A percentile compares a stretch with the other conserved stretches of the same genome.
Conservation (phyloP, 2,329 filamentous ascomycete species). For the Diaporthe humulicola region DNA sequence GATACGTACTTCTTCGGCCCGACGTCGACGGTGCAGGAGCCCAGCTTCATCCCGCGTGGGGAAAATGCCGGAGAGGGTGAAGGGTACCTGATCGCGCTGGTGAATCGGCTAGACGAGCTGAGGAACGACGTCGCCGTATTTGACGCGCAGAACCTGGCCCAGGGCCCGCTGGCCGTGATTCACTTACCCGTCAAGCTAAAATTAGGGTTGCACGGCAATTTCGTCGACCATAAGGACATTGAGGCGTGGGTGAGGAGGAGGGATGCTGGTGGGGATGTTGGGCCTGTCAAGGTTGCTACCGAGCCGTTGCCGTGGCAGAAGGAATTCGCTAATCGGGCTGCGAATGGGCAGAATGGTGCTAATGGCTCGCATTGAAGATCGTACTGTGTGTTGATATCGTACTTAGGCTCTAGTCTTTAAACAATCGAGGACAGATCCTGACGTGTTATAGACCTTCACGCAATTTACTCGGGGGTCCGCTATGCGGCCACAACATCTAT, state of each 20-base stretch:
- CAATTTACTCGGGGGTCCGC: too few relatives aligned
- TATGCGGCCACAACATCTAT: too few relatives aligned
- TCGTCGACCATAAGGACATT: slow-evolving; percentile 57
- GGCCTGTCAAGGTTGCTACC: slow-evolving; percentile 52
- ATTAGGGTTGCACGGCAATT: slow-evolving; percentile 58
- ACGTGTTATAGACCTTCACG: too few relatives aligned
- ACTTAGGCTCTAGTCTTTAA: too few relatives aligned
- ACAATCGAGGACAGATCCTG: too few relatives aligned
- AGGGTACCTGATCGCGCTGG: slow-evolving; percentile 62
- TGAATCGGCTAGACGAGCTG: slow-evolving; percentile 60
- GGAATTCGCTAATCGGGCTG: slow-evolving; percentile 5
- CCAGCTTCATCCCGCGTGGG: slow-evolving; percentile 62
- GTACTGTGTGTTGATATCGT: background rate
- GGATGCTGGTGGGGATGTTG: slow-evolving; percentile 51
- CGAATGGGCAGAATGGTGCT: slow-evolving; percentile 21
- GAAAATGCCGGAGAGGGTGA: slow-evolving; percentile 60
- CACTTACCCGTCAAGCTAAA: slow-evolving; percentile 57
- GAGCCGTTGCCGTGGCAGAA: slow-evolving; percentile 56
- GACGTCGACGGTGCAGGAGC: slow-evolving; percentile 65
- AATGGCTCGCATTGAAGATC: background rate
- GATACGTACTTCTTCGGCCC: slow-evolving; percentile 60
- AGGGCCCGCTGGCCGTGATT: slow-evolving; percentile 55
- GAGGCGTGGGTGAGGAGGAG: slow-evolving; percentile 56
- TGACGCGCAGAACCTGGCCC: slow-evolving; percentile 54
- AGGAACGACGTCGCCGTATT: slow-evolving; percentile 60